phyloP scores from a whole-genome alignment of 2,329 filamentous ascomycete genomes.

The Colletotrichum liaoningense region DNA sequence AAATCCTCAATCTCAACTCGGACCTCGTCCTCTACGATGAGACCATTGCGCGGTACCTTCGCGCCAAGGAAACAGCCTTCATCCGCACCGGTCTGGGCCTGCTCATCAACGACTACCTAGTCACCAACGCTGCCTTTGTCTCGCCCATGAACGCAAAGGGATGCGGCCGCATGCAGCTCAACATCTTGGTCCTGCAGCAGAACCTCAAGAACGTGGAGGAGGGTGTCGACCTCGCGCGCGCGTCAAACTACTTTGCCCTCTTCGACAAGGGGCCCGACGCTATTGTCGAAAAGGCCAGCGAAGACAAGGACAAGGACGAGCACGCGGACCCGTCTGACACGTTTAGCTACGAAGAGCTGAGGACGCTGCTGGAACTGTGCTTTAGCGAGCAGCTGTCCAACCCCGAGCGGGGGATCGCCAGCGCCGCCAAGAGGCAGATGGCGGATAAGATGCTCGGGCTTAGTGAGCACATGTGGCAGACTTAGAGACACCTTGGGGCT shows the following conservation, averaged over 20 bases:
- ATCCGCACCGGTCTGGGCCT: slow-evolving; percentile 81
- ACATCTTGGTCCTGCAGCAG: slow-evolving; percentile 94
- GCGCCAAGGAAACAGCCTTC: slow-evolving; percentile 77
- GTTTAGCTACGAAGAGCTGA: slow-evolving; percentile 75
- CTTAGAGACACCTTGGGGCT: slow-evolving; percentile 40
- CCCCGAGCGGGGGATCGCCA: slow-evolving; percentile 74
- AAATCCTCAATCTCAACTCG: slow-evolving; percentile 85
- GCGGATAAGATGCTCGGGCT: slow-evolving; percentile 77
- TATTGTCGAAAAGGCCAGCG: slow-evolving; percentile 72
- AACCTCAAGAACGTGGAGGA: slow-evolving; percentile 94
- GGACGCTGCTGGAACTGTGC: slow-evolving; percentile 73
- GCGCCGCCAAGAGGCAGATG: slow-evolving; percentile 75
- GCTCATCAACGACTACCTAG: slow-evolving; percentile 83
- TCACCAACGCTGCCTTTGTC: slow-evolving; percentile 77
- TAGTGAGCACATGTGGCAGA: slow-evolving; percentile 80
- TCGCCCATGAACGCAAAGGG: slow-evolving; percentile 87
- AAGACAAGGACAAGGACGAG: slow-evolving; percentile 65
- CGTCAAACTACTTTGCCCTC: slow-evolving; percentile 76
- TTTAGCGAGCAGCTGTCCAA: slow-evolving; percentile 76
- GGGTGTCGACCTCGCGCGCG: slow-evolving; percentile 71
- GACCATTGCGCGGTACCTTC: slow-evolving; percentile 79
- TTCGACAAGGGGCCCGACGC: slow-evolving; percentile 74
- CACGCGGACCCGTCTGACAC: slow-evolving; percentile 48
- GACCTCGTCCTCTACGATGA: slow-evolving; percentile 91
- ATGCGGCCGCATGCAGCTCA: slow-evolving; percentile 88